Evolutionary conservation across 2,329 filamentous ascomycete species (phyloP), one percentile per base, ranked within the genome.

Genomic region (Phaeomoniella chlamydospora): DNA sequence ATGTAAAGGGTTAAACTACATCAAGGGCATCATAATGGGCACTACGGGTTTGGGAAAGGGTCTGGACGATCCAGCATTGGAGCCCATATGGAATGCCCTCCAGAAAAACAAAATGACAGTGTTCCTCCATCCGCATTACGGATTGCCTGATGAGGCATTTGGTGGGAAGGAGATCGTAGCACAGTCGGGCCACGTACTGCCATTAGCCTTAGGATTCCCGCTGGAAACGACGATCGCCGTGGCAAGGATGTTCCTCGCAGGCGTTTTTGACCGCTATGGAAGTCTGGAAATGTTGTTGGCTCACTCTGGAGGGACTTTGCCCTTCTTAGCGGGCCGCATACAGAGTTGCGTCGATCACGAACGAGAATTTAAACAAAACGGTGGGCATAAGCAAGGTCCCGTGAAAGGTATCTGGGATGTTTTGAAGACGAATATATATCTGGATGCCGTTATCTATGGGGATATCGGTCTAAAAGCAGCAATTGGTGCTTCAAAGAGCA

Each of bases 151-250:
- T 40, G 71, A 75, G 5, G 83, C 92, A 3, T 94, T 82, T 59
- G 87, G 87, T 0, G 87, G 87, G 0, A 72, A 81, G 0, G 65
- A 79, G 5, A 73, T 72, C 0, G 64, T 61, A 15, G 77, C 79
- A 41, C 67, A 71, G 18, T 94, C 92, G 51, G 87, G 87, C 0
- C 87, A 94, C 53, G 85, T 94, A 1, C 66, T 94, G 2, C 82
- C 86, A 0, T 64, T 94, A 0, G 83, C 85, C 0, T 62, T 94
- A 3, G 87, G 87, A 0, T 94, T 94, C 52, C 86, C 87, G 0
- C 72, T 94, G 45, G 87, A 94, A 59, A 94, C 87, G 1, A 94
- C 87, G 2, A 88, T 94, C 46, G 84, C 86, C 0, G 77, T 94
- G 2, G 75, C 82, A 3, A 68, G 87, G 33, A 92, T 94, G 84